Evolutionary conservation across 2,329 filamentous ascomycete genomes (phyloP).

Genomic region (Laburnicola sp.): DNA sequence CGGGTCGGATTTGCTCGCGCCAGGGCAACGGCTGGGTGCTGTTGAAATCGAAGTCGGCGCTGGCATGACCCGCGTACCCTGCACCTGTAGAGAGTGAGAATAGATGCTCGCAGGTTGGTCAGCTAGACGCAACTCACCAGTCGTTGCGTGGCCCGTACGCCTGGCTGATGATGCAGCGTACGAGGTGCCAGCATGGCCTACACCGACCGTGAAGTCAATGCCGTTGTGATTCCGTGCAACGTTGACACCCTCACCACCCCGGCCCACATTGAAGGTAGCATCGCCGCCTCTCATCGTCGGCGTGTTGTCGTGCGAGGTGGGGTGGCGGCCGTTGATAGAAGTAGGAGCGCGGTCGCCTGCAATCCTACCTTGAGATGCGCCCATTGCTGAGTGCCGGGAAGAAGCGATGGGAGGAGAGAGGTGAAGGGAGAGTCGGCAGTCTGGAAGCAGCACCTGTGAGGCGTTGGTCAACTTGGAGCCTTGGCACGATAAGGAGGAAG

Average conservation of each 20-base stretch:
- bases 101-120: no score
- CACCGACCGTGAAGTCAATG: neutral
- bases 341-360: neutral
- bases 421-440: neutral
- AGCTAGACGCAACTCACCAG: no score
- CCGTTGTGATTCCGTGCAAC: neutral
- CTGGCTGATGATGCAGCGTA: neutral
- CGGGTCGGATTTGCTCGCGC: neutral
- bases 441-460: no score
- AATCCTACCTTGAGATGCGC: neutral
- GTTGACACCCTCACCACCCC: neutral
- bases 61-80: no score
- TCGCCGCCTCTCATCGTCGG: neutral
- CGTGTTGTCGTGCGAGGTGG: neutral
- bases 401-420: neutral
- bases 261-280: neutral
- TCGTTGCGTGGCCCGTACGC: neutral
- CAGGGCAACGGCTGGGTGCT: slow-evolving; percentile 17
- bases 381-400: neutral
- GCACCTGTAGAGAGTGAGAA: no score
- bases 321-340: neutral
- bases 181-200: neutral
- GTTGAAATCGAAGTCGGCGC: slow-evolving; percentile 25
- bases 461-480: neutral
- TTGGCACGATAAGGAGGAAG: neutral